phyloP scores from a whole-genome alignment of 257 asterid genomes.

The Fraxinus pennsylvanica region DNA sequence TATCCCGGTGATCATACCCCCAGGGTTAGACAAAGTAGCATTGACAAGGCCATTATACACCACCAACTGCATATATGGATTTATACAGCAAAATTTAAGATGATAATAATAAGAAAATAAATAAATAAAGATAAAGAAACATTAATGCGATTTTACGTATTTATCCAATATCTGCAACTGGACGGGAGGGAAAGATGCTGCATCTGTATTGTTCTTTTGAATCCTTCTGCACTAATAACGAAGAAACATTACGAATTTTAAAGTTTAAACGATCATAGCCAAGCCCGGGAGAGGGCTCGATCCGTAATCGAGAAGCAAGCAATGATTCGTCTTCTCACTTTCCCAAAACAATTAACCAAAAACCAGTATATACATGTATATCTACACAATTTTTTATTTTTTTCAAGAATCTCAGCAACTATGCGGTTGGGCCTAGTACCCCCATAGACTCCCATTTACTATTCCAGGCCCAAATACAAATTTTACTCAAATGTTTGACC shows the following conservation, averaged over 20 bases:
- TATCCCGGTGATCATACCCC: conserved; percentile 56
- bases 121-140: neutral
- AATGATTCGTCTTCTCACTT: neutral
- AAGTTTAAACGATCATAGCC: neutral
- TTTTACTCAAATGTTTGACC: no score
- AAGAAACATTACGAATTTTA: neutral
- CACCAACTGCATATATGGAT: conserved; percentile 45
- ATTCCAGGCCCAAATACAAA: no score
- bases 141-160: conserved; percentile 35
- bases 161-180: conserved; percentile 41
- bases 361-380: no score
- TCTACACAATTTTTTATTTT: no score
- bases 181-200: conserved; percentile 50
- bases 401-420: no score
- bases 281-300: neutral
- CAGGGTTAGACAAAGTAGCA: conserved; percentile 57
- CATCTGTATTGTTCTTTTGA: conserved; percentile 24
- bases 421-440: no score
- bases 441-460: no score
- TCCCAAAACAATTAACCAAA: no score
- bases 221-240: conserved; percentile 32
- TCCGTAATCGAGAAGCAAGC: neutral
- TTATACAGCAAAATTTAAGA: neutral
- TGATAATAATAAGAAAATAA: neutral
- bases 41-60: conserved; percentile 64